These are phyloP conservation scores for Aureoboletus auriporus DNA, from an alignment of 768 basidiomycete species.

Conservation along the genomic window DNA sequence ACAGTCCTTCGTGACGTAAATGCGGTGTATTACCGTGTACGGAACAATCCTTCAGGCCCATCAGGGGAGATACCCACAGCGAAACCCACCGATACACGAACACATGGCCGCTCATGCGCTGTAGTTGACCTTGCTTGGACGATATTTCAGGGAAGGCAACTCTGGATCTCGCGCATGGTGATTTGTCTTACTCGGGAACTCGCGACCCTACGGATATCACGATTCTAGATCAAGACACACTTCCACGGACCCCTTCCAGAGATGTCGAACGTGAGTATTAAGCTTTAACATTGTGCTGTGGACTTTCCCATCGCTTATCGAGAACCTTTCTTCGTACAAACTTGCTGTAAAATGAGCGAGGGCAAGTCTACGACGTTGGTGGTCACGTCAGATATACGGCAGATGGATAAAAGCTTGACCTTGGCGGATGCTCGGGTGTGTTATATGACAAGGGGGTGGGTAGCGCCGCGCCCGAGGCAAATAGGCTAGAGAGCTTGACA, in stretches of 20 bases:
- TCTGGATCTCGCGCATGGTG: not conserved
- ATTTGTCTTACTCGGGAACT: not conserved
- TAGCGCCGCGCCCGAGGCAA: conserved; percentile 2
- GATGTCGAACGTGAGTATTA: conserved; percentile 7
- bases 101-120: not conserved
- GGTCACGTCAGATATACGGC: conserved; percentile 1
- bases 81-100: conserved; percentile 3
- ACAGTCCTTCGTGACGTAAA: conserved; percentile 18
- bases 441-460: not conserved
- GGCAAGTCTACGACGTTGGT: not conserved
- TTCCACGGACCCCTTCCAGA: not conserved
- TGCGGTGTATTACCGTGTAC: not conserved
- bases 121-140: not conserved
- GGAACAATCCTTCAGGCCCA: not conserved
- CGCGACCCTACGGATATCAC: not conserved
- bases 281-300: conserved; percentile 11
- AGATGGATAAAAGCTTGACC: not conserved
- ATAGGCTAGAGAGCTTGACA: conserved; percentile 8
- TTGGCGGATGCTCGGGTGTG: not conserved
- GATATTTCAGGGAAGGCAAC: not conserved
- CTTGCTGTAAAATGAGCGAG: not conserved
- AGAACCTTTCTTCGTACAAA: conserved; percentile 5
- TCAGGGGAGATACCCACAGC: conserved; percentile 1
- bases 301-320: conserved; percentile 18
- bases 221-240: not conserved